These are phyloP conservation scores for Diddensiella santjacobensis DNA, from an alignment of 805 yeast species.

Conservation along the genomic window DNA sequence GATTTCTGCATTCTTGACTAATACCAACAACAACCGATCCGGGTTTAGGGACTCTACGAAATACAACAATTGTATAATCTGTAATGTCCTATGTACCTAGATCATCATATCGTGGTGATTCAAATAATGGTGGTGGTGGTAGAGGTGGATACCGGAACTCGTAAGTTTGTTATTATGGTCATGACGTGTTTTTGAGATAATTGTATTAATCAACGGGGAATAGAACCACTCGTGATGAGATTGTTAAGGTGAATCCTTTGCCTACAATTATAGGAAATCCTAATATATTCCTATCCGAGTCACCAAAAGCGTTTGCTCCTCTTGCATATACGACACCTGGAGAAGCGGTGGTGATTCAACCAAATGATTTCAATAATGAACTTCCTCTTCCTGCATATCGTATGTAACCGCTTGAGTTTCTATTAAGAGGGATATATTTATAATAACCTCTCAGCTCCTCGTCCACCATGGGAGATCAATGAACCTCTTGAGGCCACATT, in stretches of 20 bases:
- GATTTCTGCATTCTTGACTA: not conserved
- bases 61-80: too few relatives aligned
- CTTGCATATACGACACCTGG: slow-evolving; percentile 26
- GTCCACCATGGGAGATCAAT: slow-evolving; percentile 26
- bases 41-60: too few relatives aligned
- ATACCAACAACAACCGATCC: not conserved
- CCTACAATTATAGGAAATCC: not conserved
- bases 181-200: too few relatives aligned
- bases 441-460: slow-evolving; percentile 9
- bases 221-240: not conserved
- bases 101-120: too few relatives aligned
- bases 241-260: not conserved
- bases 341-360: slow-evolving; percentile 19
- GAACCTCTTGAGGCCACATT: slow-evolving; percentile 29
- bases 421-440: not conserved
- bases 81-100: too few relatives aligned
- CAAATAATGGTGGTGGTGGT: too few relatives aligned
- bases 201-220: too few relatives aligned
- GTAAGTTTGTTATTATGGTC: too few relatives aligned
- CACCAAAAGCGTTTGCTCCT: slow-evolving; percentile 29
- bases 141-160: too few relatives aligned
- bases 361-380: slow-evolving; percentile 29
- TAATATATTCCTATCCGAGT: slow-evolving; percentile 23
- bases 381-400: slow-evolving; percentile 25
- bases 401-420: not conserved